phyloP scores from a whole-genome alignment of 2,329 filamentous ascomycete species.

The Colletotrichum theobromicola region DNA sequence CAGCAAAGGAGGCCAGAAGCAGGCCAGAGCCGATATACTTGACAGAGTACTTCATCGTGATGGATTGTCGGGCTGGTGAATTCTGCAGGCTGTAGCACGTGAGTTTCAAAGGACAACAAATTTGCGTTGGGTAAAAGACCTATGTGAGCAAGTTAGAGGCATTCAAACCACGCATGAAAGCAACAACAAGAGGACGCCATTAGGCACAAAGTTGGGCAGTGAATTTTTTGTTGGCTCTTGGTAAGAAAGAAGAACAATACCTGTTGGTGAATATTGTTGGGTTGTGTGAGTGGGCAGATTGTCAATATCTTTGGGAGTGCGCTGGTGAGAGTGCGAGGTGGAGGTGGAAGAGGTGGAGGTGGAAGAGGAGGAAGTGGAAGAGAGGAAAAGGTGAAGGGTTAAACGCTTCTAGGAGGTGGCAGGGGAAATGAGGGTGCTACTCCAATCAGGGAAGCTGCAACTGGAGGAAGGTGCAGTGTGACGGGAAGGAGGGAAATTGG shows the following conservation, averaged over 20 bases:
- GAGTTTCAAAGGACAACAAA: neutral
- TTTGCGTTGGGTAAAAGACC: neutral
- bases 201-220: neutral
- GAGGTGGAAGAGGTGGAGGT: neutral
- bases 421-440: slow-evolving; percentile 6
- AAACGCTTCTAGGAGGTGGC: neutral
- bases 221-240: no score
- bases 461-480: slow-evolving; percentile 6
- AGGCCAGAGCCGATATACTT: slow-evolving; percentile 31
- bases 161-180: neutral
- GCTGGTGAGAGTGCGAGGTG: neutral
- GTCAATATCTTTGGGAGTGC: neutral
- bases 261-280: neutral
- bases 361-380: no score
- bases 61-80: neutral
- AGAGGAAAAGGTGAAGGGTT: neutral
- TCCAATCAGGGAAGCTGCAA: slow-evolving; percentile 1
- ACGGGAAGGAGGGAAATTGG: slow-evolving; percentile 3
- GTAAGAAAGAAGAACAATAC: neutral
- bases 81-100: neutral
- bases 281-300: neutral
- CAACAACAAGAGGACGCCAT: neutral
- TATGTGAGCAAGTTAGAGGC: neutral
- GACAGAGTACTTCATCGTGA: slow-evolving; percentile 13
- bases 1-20: slow-evolving; percentile 42